Conservation (phyloP, 1,284 basidiomycete genomes). For the Ganoderma sinense region DNA sequence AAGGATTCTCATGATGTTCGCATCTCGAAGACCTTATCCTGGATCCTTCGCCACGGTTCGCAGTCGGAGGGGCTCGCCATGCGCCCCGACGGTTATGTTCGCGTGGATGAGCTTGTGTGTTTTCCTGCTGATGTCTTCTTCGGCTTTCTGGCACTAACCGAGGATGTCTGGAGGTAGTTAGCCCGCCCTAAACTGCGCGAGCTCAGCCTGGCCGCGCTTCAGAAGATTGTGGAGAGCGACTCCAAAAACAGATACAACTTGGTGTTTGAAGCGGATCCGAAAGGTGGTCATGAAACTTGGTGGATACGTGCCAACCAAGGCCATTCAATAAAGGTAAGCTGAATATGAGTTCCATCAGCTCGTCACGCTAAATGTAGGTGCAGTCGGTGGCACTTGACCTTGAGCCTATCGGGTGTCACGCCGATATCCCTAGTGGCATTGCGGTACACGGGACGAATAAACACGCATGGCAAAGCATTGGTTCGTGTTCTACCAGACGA, state of each 20-base stretch:
- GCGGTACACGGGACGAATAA: slow-evolving; percentile 83
- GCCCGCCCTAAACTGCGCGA: slow-evolving; percentile 37
- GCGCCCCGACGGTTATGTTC: slow-evolving; percentile 83
- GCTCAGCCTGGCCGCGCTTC: slow-evolving; percentile 60
- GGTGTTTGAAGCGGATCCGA: slow-evolving; percentile 59
- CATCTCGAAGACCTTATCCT: slow-evolving; percentile 83
- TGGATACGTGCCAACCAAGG: slow-evolving; percentile 97
- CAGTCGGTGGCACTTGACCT: slow-evolving; percentile 76
- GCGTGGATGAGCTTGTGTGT: slow-evolving; percentile 76
- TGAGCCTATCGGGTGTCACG: slow-evolving; percentile 62
- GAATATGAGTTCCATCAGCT: not conserved
- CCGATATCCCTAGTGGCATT: slow-evolving; percentile 66
- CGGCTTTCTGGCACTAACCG: no score
- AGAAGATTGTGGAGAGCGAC: slow-evolving; percentile 79
- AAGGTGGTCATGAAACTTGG: slow-evolving; percentile 55
- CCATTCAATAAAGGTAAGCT: slow-evolving; percentile 81
- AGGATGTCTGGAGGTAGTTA: slow-evolving; percentile 34
- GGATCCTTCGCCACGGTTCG: slow-evolving; percentile 87
- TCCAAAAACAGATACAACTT: slow-evolving; percentile 83
- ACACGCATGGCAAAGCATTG: slow-evolving; percentile 75
- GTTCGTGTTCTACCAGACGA: slow-evolving; percentile 48
- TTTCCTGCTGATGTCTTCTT: slow-evolving; percentile 29
- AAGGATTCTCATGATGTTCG: slow-evolving; percentile 59
- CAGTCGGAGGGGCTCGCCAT: slow-evolving; percentile 77
- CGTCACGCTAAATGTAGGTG: not conserved